Evolutionary conservation across 495 filamentous ascomycete genomes (phyloP).

Genomic region (Annulohypoxylon moriforme): DNA sequence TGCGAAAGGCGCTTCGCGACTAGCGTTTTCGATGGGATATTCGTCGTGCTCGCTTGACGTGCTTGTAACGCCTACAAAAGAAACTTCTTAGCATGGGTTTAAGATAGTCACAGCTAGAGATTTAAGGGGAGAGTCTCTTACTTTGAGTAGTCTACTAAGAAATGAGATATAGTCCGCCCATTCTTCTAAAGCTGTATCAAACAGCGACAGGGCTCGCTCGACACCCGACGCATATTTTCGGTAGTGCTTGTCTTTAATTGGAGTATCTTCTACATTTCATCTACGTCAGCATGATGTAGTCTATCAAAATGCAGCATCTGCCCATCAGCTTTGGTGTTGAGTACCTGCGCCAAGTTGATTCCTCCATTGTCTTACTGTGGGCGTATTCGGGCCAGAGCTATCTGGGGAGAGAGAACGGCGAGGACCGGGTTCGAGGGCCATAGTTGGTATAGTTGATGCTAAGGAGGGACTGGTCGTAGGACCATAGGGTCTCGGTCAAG

Average conservation of each 20-base stretch:
- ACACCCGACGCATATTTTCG: constrained; percentile 90
- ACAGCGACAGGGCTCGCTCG: constrained; percentile 87
- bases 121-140: constrained; percentile 46
- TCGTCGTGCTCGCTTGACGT: constrained; percentile 73
- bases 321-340: constrained; percentile 14
- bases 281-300: constrained; percentile 22
- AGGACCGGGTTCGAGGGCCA: constrained; percentile 77
- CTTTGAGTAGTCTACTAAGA: constrained; percentile 90
- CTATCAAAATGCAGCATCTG: background rate
- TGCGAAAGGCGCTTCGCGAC: constrained; percentile 93
- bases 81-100: constrained; percentile 25
- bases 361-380: constrained; percentile 70
- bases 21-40: constrained; percentile 83
- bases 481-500: constrained; percentile 46
- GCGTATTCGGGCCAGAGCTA: constrained; percentile 80
- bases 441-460: constrained; percentile 53
- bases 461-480: constrained; percentile 45
- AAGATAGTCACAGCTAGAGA: background rate
- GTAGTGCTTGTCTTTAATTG: constrained; percentile 88
- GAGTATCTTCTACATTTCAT: constrained; percentile 65
- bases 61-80: constrained; percentile 81
- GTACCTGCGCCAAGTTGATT: constrained; percentile 63
- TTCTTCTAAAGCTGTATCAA: constrained; percentile 94
- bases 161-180: constrained; percentile 99
- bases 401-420: constrained; percentile 77